Base-by-base conservation (phyloP, 1,284 basidiomycete species). In the Melampsora larici-populina region DNA sequence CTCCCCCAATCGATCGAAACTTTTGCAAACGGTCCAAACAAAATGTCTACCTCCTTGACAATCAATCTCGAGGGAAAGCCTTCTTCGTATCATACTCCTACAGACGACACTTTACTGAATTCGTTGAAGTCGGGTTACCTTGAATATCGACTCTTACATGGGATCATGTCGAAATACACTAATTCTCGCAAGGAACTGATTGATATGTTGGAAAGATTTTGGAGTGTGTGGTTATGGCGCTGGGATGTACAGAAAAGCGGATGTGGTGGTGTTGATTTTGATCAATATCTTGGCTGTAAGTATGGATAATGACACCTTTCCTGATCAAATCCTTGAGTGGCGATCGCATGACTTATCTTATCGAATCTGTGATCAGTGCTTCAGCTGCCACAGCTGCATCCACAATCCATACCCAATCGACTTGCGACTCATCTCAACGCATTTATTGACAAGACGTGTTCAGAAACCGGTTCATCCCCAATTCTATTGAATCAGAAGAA, bases 231-330 rank as follows among this genome's bases (percentile, higher is more conserved):
- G 74, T 46, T 77, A 21, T 69, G 74, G 74, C 66, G 74, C 49
- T 77, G 74, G 74, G 68, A 70, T 62, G 65, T 77, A 43, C 65
- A 66, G n/a, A 68, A 69, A 68, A 77, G 65, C 13, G 66, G 74
- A 24, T 77, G 74, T 26, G 74, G 74, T 29, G 74, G 49, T 26
- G 43, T 69, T 60, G 74, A 77, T 51, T 77, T 77, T 48, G 29
- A 77, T 49, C 65, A 77, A 63, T 49, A 60, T 40, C 68, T 77
- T 77, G 74, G 74, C 49, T 36, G 74, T 69, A 17, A 31, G 74
- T 77, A 29, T 43, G 11, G 17, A 40, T 55, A 7, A 21, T 55
- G 15, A 24, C n/a, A 8, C 24, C 18, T 18, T 24, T 60, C 1
- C n/a, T 24, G 24, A 60, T 60, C n/a, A 15, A 46, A 46, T 46